Conservation (phyloP, 208 protist species). For the Tritrichomonas foetus region DNA sequence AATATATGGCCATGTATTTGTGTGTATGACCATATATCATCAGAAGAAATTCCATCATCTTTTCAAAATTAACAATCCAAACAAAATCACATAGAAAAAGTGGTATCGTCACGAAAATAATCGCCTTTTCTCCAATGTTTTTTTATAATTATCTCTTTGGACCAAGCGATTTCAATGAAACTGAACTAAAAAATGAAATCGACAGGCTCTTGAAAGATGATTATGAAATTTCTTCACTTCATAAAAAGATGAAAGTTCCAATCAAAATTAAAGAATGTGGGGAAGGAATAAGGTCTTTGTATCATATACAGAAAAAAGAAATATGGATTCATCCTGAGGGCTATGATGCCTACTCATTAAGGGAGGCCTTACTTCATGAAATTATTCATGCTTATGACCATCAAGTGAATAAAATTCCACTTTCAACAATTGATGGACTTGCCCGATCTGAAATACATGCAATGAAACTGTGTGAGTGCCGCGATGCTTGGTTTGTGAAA, state of each 20-base stretch:
- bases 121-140: too few relatives aligned
- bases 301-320: slow-evolving; percentile 15
- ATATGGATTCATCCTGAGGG: not conserved
- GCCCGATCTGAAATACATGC: not conserved
- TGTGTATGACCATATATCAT: too few relatives aligned
- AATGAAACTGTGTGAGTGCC: slow-evolving; percentile 9
- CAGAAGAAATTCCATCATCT: too few relatives aligned
- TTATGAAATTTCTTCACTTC: not conserved
- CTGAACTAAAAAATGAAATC: not conserved
- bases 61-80: too few relatives aligned
- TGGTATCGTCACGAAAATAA: too few relatives aligned
- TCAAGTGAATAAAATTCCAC: not conserved
- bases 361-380: not conserved
- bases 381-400: slow-evolving; percentile 22
- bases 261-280: slow-evolving; percentile 13
- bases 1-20: too few relatives aligned
- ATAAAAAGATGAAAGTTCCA: not conserved
- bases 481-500: not conserved
- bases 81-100: too few relatives aligned
- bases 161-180: too few relatives aligned
- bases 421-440: not conserved
- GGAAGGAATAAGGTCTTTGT: not conserved
- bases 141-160: too few relatives aligned
- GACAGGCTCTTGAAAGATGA: not conserved
- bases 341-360: not conserved